These are phyloP conservation scores for Trichosporon sp. DNA, from an alignment of 1,284 basidiomycete species.

Conservation along the genomic window DNA sequence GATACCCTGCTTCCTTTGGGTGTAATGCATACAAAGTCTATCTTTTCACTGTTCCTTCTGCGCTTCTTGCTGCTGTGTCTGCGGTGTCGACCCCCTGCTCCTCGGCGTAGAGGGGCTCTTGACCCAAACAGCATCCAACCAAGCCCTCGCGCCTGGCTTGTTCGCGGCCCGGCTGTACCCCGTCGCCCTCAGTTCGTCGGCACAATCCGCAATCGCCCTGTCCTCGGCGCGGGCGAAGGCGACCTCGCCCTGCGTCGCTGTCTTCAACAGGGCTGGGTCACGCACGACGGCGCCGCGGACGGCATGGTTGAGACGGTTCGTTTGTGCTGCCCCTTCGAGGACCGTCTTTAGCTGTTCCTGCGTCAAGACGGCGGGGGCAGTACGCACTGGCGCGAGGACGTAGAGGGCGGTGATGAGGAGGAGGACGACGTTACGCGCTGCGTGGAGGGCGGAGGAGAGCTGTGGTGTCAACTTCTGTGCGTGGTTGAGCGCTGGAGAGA, in stretches of 20 bases:
- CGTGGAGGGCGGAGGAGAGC: conserved; percentile 40
- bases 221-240: conserved; percentile 21
- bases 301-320: conserved; percentile 33
- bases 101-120: background rate
- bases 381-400: conserved; percentile 38
- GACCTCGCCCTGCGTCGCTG: conserved; percentile 7
- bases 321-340: conserved; percentile 29
- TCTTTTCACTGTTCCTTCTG: background rate
- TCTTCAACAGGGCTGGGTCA: conserved; percentile 24
- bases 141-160: background rate
- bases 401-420: conserved; percentile 39
- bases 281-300: conserved; percentile 33
- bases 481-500: too few species aligned
- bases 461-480: conserved; percentile 24
- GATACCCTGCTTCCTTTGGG: background rate
- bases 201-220: conserved; percentile 8
- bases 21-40: conserved; percentile 2
- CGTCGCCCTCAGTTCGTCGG: background rate
- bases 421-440: conserved; percentile 36
- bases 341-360: background rate
- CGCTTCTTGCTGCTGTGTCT: background rate
- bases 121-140: background rate
- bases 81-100: too few species aligned
- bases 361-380: background rate
- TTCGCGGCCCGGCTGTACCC: background rate